A percentile compares a stretch with the other conserved stretches of the same genome.
phyloP scores from a whole-genome alignment of 139 green algal species.

The Eudorina sp. region DNA sequence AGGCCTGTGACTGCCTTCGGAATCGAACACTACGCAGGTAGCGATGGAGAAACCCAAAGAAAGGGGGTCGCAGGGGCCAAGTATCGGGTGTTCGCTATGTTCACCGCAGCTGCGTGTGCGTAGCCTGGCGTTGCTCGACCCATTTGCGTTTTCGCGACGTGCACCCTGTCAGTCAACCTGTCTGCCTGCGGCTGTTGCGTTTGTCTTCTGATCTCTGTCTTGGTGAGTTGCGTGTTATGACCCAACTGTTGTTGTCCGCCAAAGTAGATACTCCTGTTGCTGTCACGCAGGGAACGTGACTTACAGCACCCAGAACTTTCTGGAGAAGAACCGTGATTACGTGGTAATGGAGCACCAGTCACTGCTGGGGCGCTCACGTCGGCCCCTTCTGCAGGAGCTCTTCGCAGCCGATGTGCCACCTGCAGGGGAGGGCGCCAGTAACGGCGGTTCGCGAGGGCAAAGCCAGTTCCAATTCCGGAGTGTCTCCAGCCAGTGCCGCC shows the following conservation, averaged over 20 bases:
- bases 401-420: not conserved
- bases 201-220: too few relatives aligned
- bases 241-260: too few relatives aligned
- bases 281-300: slow-evolving; percentile 67
- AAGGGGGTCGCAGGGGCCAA: too few relatives aligned
- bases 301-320: slow-evolving; percentile 78
- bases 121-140: too few relatives aligned
- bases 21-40: slow-evolving; percentile 70
- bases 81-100: too few relatives aligned
- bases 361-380: slow-evolving; percentile 72
- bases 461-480: slow-evolving; percentile 85
- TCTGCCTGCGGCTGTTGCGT: too few relatives aligned
- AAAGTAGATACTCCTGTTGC: too few relatives aligned
- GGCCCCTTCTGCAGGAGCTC: slow-evolving; percentile 76
- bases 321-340: slow-evolving; percentile 91
- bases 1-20: slow-evolving; percentile 87
- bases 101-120: too few relatives aligned
- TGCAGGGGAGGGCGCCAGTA: not conserved
- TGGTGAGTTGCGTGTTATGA: too few relatives aligned
- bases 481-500: slow-evolving; percentile 92
- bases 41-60: too few relatives aligned
- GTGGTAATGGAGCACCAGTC: slow-evolving; percentile 95
- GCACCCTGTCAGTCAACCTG: too few relatives aligned
- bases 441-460: not conserved
- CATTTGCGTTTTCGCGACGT: too few relatives aligned